A percentile compares a stretch with the other conserved stretches of the same genome.
phyloP scores from a whole-genome alignment of 164 flowering plant genomes.

The Litsea cubeba region DNA sequence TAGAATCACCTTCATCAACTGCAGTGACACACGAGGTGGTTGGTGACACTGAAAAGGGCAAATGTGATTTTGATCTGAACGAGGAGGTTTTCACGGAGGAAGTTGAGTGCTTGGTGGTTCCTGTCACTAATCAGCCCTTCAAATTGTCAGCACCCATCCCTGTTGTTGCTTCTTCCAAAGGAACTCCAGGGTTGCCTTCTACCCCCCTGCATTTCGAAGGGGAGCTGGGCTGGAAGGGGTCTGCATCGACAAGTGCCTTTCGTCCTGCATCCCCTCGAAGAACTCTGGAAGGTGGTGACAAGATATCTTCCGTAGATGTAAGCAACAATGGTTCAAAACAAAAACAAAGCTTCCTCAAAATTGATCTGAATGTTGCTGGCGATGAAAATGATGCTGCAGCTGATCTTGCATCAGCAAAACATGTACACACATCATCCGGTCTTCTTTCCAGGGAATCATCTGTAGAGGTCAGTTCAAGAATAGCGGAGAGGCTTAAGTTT shows the following conservation, averaged over 20 bases:
- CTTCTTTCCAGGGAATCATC: conserved; percentile 57
- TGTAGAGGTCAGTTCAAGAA: conserved; percentile 50
- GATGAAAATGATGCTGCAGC: conserved; percentile 11
- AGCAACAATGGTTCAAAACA: conserved; percentile 1
- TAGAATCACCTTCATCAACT: conserved; percentile 10
- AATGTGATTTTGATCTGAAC: conserved; percentile 23
- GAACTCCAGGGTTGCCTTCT: conserved; percentile 12
- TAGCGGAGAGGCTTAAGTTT: conserved; percentile 23
- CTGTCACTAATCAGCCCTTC: neutral
- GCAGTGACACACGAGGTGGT: conserved; percentile 9
- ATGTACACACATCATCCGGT: conserved; percentile 35
- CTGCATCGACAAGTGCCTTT: conserved; percentile 30
- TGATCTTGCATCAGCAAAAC: conserved; percentile 7
- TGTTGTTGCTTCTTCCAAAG: conserved; percentile 24
- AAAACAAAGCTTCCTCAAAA: conserved; percentile 12
- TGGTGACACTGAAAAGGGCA: neutral
- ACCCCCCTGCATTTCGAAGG: conserved; percentile 21
- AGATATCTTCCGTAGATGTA: conserved; percentile 7
- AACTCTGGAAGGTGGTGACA: conserved; percentile 5
- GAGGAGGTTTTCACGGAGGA: conserved; percentile 20
- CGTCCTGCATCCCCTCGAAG: conserved; percentile 14
- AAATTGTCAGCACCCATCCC: conserved; percentile 18
- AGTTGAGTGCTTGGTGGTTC: conserved; percentile 6
- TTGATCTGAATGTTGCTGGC: conserved; percentile 44
- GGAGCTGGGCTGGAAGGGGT: conserved; percentile 25